phyloP scores from a whole-genome alignment of 2,329 filamentous ascomycete genomes.

The Venturia asperata region DNA sequence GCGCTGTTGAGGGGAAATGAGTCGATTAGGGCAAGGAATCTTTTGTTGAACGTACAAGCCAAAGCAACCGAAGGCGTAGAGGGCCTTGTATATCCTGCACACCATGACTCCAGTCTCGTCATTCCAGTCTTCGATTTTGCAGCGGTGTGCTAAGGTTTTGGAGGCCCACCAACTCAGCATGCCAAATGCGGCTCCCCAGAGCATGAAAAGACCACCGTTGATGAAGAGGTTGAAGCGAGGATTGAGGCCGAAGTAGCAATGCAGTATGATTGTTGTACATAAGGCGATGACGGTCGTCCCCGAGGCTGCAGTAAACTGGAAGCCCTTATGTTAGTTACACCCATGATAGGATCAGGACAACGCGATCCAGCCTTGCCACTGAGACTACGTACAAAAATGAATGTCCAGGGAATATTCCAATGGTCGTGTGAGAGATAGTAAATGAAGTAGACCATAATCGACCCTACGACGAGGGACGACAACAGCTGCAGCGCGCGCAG shows the following conservation, averaged over 20 bases:
- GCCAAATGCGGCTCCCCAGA: slow-evolving; percentile 48
- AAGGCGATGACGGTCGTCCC: slow-evolving; percentile 45
- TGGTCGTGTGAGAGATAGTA: slow-evolving; percentile 46
- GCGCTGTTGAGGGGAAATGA: background rate
- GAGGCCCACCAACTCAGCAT: slow-evolving; percentile 49
- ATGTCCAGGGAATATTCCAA: slow-evolving; percentile 52
- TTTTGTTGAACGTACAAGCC: slow-evolving; percentile 33
- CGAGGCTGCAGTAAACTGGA: slow-evolving; percentile 45
- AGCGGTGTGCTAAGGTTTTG: slow-evolving; percentile 46
- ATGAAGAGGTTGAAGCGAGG: slow-evolving; percentile 44
- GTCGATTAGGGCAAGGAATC: background rate
- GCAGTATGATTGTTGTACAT: slow-evolving; percentile 43
- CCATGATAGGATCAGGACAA: background rate
- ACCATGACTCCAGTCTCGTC: slow-evolving; percentile 48
- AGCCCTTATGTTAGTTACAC: background rate
- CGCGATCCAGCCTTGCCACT: background rate
- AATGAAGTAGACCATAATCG: slow-evolving; percentile 50
- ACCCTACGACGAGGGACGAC: slow-evolving; percentile 43
- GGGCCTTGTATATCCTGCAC: slow-evolving; percentile 52
- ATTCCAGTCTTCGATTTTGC: slow-evolving; percentile 46
- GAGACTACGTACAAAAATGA: slow-evolving; percentile 45
- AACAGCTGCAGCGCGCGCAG: slow-evolving; percentile 37
- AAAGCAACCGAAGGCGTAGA: slow-evolving; percentile 50
- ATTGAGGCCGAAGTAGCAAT: slow-evolving; percentile 47
- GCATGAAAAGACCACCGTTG: slow-evolving; percentile 42